Percentiles rank a stretch among this genome's conserved stretches.
Conservation (phyloP, 441 rosid species). For the Croton laevigatus region DNA sequence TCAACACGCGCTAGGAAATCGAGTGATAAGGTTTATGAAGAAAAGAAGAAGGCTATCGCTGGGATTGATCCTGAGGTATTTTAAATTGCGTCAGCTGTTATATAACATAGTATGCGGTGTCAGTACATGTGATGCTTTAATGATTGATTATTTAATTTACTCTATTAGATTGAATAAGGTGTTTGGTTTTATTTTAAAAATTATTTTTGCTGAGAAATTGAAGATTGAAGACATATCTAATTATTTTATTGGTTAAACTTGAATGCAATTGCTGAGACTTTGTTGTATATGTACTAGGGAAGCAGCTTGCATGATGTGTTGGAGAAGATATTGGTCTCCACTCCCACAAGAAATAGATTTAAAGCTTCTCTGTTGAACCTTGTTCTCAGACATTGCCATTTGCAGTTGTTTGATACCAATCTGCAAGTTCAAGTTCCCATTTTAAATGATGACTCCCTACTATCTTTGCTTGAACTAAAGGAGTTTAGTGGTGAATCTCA, state of each 20-base stretch:
- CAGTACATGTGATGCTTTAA: no score
- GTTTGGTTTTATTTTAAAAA: conserved; percentile 1
- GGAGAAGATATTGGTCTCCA: conserved; percentile 42
- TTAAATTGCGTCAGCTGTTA: conserved; percentile 1
- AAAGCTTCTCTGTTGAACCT: conserved; percentile 59
- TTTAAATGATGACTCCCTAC: conserved; percentile 35
- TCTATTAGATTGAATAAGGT: conserved; percentile 1
- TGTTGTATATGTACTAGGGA: conserved; percentile 48
- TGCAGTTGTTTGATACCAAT: conserved; percentile 40
- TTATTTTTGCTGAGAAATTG: neutral
- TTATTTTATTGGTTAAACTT: conserved; percentile 12
- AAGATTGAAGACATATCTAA: neutral
- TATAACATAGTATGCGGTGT: neutral
- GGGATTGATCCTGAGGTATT: conserved; percentile 79
- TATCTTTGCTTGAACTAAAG: conserved; percentile 45
- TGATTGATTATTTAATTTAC: neutral
- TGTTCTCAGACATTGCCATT: conserved; percentile 54
- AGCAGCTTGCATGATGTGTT: conserved; percentile 62
- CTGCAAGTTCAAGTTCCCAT: conserved; percentile 54
- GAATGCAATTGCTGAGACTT: conserved; percentile 7
- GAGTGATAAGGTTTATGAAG: conserved; percentile 29
- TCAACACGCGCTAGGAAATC: conserved; percentile 31
- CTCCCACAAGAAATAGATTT: conserved; percentile 40
- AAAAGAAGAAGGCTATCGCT: conserved; percentile 51
- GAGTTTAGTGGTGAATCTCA: conserved; percentile 60